These are phyloP conservation scores for Oidium heveae DNA, from an alignment of 2,329 filamentous ascomycete species.

Conservation along the genomic window DNA sequence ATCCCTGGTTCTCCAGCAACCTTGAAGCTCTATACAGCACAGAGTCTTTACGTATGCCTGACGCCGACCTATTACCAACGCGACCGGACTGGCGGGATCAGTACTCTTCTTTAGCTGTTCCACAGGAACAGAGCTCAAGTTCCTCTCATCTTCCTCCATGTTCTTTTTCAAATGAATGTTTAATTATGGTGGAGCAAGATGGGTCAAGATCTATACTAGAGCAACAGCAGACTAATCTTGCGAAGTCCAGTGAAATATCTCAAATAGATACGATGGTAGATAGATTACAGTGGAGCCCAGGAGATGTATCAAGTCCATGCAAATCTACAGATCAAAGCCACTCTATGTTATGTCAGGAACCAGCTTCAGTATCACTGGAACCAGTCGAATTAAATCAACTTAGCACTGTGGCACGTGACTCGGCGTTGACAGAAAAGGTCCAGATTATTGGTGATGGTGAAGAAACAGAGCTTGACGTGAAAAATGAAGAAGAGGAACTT, in stretches of 20 bases:
- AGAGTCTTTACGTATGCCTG: conserved; percentile 16
- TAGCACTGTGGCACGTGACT: conserved; percentile 16
- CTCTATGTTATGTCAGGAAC: conserved; percentile 17
- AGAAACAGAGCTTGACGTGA: conserved; percentile 14
- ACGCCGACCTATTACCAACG: conserved; percentile 14
- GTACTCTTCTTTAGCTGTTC: conserved; percentile 12
- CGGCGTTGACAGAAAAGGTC: conserved; percentile 18
- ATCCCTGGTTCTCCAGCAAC: conserved; percentile 16
- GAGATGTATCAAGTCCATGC: conserved; percentile 6
- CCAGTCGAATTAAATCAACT: conserved; percentile 18
- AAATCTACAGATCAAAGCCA: conserved; percentile 17
- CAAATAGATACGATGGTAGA: conserved; percentile 8
- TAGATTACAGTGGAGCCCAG: conserved; percentile 12
- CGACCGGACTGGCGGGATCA: conserved; percentile 16
- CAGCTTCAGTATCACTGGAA: conserved; percentile 15
- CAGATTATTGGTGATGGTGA: conserved; percentile 22
- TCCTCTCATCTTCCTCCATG: conserved; percentile 10
- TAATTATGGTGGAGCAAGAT: conserved; percentile 5
- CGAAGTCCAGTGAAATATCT: conserved; percentile 8
- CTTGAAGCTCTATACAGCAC: conserved; percentile 13
- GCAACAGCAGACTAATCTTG: conserved; percentile 11
- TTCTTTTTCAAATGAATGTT: conserved; percentile 7
- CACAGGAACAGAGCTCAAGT: conserved; percentile 11
- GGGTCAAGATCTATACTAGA: conserved; percentile 9
- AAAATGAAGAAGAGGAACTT: conserved; percentile 13